These are phyloP conservation scores for Gossypium lobatum DNA, from an alignment of 441 rosid species.

Conservation along the genomic window DNA sequence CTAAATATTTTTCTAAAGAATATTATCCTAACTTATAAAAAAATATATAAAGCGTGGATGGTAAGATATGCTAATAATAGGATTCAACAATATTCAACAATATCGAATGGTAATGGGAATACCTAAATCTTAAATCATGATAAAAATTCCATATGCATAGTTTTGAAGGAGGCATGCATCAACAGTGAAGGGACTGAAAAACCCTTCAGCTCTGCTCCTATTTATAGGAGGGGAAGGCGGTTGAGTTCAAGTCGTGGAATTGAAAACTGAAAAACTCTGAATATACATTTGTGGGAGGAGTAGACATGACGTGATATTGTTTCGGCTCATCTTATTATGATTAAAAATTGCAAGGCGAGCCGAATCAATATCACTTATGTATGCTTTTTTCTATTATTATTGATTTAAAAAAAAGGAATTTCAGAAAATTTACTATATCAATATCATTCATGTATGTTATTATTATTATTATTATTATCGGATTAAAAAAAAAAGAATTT, in stretches of 20 bases:
- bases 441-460: not conserved
- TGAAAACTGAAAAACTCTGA: not conserved
- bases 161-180: not conserved
- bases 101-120: slow-evolving; percentile 8
- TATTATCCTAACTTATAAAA: too few relatives aligned
- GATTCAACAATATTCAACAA: not conserved
- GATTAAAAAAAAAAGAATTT: too few relatives aligned
- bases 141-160: slow-evolving; percentile 9
- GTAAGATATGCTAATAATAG: not conserved
- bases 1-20: too few relatives aligned
- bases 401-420: too few relatives aligned
- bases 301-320: slow-evolving; percentile 47
- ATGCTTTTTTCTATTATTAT: slow-evolving; percentile 16
- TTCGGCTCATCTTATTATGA: slow-evolving; percentile 31
- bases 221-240: slow-evolving; percentile 7
- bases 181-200: slow-evolving; percentile 8
- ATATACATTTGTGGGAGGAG: slow-evolving; percentile 19
- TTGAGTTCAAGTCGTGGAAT: not conserved
- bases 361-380: slow-evolving; percentile 65
- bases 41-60: not conserved
- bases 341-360: slow-evolving; percentile 26
- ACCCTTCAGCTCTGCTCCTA: slow-evolving; percentile 3
- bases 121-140: slow-evolving; percentile 9
- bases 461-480: too few relatives aligned
- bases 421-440: too few relatives aligned